Base-by-base conservation (phyloP, 2,329 filamentous ascomycete genomes). In the Fusarium euwallaceae region DNA sequence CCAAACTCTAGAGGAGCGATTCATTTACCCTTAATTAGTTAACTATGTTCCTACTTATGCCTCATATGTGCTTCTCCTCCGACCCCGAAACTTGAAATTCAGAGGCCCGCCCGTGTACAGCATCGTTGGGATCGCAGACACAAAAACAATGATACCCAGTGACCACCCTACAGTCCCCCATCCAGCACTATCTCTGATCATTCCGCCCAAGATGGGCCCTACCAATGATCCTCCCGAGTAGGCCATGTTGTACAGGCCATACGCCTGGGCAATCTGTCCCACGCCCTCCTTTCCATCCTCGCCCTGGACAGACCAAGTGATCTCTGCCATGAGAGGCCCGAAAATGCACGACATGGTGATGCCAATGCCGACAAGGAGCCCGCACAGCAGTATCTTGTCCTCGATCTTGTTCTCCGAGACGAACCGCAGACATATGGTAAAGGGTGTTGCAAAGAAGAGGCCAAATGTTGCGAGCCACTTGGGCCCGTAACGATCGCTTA, bases 161-260 rank as follows among this genome's bases (percentile, higher is more conserved):
- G 66, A 76, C 82, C 80, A 82, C 27, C 80, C 80, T 27, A 83
- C 78, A 16, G 81, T 76, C n/a, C 72, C 71, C 79, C 81, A 83
- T 29, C 81, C 82, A 27, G 78, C 76, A 29, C 53, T 75, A 27
- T 83, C 74, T n/a, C 80, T 76, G 22, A 83, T 79, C 69, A 83
- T 75, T 7, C 82, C 82, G 16, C 81, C 81, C 71, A 83, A 71
- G 11, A 83, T 76, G 7, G 82, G 82, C 1, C 82, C 82, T 17
- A 79, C 45, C 36, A 83, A 63, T 20, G 80, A 77, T 2, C 82
- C 82, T 6, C 75, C 79, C 4, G 81, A 81, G 62, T 78, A 83
- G 9, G 82, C 80, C 67, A 83, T 78, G 58, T 82, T 83, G 66
- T 82, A 83, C 39, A 83, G 67, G 4, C 81, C 82, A 60, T 83